Percentiles rank a stretch among this genome's conserved stretches.
Evolutionary conservation across 169 alveolate genomes (phyloP).

Genomic region (Plasmodium falciparum): DNA sequence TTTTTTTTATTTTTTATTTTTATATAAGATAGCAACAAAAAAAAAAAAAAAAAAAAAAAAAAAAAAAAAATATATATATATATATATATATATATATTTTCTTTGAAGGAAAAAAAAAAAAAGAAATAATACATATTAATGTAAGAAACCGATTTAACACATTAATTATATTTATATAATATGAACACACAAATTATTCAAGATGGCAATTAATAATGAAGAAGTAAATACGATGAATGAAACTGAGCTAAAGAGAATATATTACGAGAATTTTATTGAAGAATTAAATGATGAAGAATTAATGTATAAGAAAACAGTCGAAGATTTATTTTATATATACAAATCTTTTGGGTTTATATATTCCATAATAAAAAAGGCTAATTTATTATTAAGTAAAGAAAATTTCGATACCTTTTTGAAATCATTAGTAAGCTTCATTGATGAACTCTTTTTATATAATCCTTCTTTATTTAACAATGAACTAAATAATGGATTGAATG

Average conservation of each 20-base stretch:
- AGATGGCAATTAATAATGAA: slow-evolving; percentile 46
- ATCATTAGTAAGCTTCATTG: slow-evolving; percentile 70
- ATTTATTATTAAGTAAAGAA: slow-evolving; percentile 44
- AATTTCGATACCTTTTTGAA: slow-evolving; percentile 58
- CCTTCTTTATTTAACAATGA: slow-evolving; percentile 37
- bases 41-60: too few relatives aligned
- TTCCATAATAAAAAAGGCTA: slow-evolving; percentile 69
- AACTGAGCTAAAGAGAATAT: slow-evolving; percentile 48
- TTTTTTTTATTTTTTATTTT: too few relatives aligned
- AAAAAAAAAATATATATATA: too few relatives aligned
- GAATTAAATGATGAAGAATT: slow-evolving; percentile 75
- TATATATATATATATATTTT: too few relatives aligned
- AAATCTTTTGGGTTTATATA: slow-evolving; percentile 69
- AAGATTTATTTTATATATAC: slow-evolving; percentile 73
- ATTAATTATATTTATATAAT: neutral
- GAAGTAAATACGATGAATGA: slow-evolving; percentile 31
- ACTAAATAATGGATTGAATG: neutral
- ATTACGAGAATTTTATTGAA: slow-evolving; percentile 69
- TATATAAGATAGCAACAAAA: too few relatives aligned
- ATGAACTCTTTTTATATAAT: slow-evolving; percentile 47
- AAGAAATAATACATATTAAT: too few relatives aligned
- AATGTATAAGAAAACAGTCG: slow-evolving; percentile 70
- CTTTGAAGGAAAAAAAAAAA: too few relatives aligned
- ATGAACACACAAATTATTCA: neutral
- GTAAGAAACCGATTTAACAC: too few relatives aligned